Percentiles rank a stretch among this genome's conserved stretches.
phyloP scores from a whole-genome alignment of 2,329 filamentous ascomycete species.

The Xylariaceae sp. region DNA sequence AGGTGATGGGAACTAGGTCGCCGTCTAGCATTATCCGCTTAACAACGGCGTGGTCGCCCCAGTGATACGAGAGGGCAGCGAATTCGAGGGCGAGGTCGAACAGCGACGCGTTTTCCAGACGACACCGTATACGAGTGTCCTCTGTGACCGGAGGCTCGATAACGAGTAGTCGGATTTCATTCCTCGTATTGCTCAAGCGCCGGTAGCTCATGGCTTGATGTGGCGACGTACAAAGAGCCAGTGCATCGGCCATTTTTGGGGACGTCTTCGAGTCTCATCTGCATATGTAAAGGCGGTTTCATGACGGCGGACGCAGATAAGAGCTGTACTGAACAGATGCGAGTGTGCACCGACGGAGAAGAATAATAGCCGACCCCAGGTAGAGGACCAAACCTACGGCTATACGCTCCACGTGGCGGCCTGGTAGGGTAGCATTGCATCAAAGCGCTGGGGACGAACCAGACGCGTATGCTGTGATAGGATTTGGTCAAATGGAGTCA shows the following conservation, averaged over 20 bases:
- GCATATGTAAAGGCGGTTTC: not conserved
- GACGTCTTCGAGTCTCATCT: not conserved
- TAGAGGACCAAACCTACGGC: constrained; percentile 1
- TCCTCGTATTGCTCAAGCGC: constrained; percentile 6
- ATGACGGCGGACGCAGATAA: not conserved
- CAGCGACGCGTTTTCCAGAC: constrained; percentile 10
- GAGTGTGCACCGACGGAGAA: not conserved
- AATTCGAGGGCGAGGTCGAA: constrained; percentile 13
- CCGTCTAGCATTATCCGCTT: constrained; percentile 10
- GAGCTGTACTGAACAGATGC: not conserved
- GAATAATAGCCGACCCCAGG: not conserved
- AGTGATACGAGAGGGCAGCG: constrained; percentile 16
- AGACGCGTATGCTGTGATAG: not conserved
- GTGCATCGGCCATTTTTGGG: constrained; percentile 10
- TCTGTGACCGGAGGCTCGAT: constrained; percentile 6
- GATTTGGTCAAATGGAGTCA: not conserved
- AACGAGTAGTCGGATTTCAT: constrained; percentile 15
- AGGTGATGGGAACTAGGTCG: constrained; percentile 9
- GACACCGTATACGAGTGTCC: constrained; percentile 9
- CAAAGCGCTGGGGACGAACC: not conserved
- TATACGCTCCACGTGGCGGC: constrained; percentile 16
- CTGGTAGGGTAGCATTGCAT: constrained; percentile 4
- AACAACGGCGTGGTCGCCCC: constrained; percentile 10
- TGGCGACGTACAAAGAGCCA: constrained; percentile 7
- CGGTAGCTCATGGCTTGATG: constrained; percentile 10